Conservation (phyloP, 106 monocot species). For the Dendrobium catenatum region DNA sequence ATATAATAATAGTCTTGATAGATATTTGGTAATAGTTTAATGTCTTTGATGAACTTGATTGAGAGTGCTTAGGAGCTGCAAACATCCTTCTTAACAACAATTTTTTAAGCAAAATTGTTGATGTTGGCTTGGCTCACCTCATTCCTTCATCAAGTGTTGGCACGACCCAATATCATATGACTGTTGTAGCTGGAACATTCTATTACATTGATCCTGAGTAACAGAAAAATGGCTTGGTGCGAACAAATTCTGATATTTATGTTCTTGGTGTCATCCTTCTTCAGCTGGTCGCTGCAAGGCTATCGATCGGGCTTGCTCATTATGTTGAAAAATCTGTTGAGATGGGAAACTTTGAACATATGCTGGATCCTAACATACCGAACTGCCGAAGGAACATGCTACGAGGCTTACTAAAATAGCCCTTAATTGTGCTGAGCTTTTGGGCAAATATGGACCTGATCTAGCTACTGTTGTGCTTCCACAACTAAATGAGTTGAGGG, state of each 20-base stretch:
- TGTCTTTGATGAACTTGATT: no score
- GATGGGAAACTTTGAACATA: conserved; percentile 19
- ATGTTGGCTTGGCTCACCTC: conserved; percentile 59
- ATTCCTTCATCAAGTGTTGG: conserved; percentile 20
- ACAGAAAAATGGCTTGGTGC: conserved; percentile 55
- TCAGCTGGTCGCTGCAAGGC: conserved; percentile 41
- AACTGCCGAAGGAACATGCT: conserved; percentile 52
- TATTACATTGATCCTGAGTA: conserved; percentile 77
- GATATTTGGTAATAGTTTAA: no score
- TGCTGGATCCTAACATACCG: conserved; percentile 32
- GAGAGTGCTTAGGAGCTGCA: no score
- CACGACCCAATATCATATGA: conserved; percentile 43
- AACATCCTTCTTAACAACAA: no score
- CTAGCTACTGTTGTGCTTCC: conserved; percentile 37
- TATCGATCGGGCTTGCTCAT: conserved; percentile 48
- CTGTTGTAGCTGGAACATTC: conserved; percentile 54
- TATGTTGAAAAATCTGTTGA: conserved; percentile 28
- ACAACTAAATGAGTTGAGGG: conserved; percentile 25
- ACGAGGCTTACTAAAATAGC: conserved; percentile 29
- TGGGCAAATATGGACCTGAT: conserved; percentile 49
- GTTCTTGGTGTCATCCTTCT: conserved; percentile 61
- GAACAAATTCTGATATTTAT: conserved; percentile 55
- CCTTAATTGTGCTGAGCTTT: conserved; percentile 44
- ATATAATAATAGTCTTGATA: no score
- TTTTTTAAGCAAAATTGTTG: conserved; percentile 54